phyloP scores from a whole-genome alignment of 2,329 filamentous ascomycete genomes.

The Calonectria crousiana region DNA sequence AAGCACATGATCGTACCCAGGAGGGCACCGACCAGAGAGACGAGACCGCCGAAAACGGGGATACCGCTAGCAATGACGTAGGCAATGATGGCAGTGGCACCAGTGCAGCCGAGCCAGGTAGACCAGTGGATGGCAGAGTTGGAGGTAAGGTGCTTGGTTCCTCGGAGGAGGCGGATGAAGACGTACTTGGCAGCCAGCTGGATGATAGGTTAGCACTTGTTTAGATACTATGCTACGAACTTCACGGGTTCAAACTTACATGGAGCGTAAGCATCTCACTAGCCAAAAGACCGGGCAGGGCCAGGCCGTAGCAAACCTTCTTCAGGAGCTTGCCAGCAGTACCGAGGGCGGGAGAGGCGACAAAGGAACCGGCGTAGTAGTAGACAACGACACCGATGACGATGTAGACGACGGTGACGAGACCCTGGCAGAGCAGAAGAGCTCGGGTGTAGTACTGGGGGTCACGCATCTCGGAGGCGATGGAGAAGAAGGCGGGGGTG shows the following conservation, averaged over 20 bases:
- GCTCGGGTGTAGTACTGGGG: slow-evolving; percentile 3
- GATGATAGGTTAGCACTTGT: neutral
- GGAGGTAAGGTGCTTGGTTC: slow-evolving; percentile 8
- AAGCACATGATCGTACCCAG: neutral
- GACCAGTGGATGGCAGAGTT: slow-evolving; percentile 6
- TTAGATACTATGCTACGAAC: neutral
- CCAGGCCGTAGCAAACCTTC: slow-evolving; percentile 1
- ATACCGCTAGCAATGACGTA: slow-evolving; percentile 5
- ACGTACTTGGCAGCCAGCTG: neutral
- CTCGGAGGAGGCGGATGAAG: slow-evolving; percentile 4
- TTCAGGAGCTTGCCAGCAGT: slow-evolving; percentile 5
- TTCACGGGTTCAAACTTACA: neutral
- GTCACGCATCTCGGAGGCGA: slow-evolving; percentile 3
- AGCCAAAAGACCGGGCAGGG: neutral
- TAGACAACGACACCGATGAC: neutral
- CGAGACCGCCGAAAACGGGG: neutral
- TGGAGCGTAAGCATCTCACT: slow-evolving; percentile 6
- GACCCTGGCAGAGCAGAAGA: neutral
- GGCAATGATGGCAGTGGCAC: neutral
- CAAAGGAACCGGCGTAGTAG: slow-evolving; percentile 1
- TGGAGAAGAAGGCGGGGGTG: slow-evolving; percentile 5
- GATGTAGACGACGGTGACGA: slow-evolving; percentile 4
- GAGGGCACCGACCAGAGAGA: neutral
- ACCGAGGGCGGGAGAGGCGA: neutral
- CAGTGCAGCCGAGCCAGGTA: neutral